These are phyloP conservation scores for Fraxinus dipetala DNA, from an alignment of 305 asterid species.

Conservation along the genomic window DNA sequence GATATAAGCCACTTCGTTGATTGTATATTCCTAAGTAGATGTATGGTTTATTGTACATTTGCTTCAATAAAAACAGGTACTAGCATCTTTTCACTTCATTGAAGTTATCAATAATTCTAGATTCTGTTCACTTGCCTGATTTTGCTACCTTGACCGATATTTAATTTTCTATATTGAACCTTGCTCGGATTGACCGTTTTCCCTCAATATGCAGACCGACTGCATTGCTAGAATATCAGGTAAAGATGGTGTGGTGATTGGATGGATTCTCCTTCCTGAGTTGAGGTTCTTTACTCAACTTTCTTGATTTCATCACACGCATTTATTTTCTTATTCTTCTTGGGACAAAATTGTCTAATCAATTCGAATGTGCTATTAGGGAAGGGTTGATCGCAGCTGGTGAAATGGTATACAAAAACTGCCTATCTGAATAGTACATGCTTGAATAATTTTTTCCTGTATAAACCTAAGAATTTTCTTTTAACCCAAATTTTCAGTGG, in stretches of 20 bases:
- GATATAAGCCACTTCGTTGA: neutral
- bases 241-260: constrained; percentile 56
- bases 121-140: neutral
- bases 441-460: neutral
- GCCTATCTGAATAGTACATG: neutral
- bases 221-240: constrained; percentile 88
- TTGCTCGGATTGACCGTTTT: neutral
- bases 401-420: constrained; percentile 33
- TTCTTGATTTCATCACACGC: neutral
- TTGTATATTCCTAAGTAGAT: neutral
- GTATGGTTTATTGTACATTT: neutral
- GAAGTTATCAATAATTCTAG: neutral
- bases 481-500: constrained; percentile 33
- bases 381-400: constrained; percentile 49
- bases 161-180: neutral
- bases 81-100: neutral
- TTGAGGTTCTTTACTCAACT: constrained; percentile 48
- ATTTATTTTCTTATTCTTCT: neutral
- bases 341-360: constrained; percentile 20
- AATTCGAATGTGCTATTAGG: constrained; percentile 31
- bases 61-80: neutral
- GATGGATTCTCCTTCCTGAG: constrained; percentile 81
- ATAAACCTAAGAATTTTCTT: neutral
- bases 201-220: constrained; percentile 56
- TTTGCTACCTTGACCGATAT: neutral